phyloP scores from a whole-genome alignment of 1,284 basidiomycete genomes.

The Austroboletus novae-zelandiae region DNA sequence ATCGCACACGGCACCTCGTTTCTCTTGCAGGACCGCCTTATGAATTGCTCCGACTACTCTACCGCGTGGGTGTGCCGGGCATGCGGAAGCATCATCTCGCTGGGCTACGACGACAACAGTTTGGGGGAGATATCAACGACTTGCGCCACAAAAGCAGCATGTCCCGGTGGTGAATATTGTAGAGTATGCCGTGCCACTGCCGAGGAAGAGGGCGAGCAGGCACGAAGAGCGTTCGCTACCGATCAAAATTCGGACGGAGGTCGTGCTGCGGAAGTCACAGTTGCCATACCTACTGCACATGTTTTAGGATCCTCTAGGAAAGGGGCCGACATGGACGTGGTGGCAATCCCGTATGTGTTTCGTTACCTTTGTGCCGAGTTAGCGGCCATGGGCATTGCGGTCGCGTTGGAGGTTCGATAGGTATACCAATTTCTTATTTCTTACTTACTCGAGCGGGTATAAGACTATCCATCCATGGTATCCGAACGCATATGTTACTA shows the following conservation, averaged over 20 bases:
- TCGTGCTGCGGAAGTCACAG: constrained; percentile 49
- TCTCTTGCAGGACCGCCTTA: constrained; percentile 95
- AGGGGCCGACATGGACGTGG: constrained; percentile 85
- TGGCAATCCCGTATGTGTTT: constrained; percentile 96
- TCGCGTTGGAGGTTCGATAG: constrained; percentile 63
- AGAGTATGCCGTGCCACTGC: constrained; percentile 79
- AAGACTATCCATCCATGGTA: constrained; percentile 1
- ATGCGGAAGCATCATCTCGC: constrained; percentile 92
- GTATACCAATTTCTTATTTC: constrained; percentile 21
- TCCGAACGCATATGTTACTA: constrained; percentile 13
- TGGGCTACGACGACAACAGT: constrained; percentile 88
- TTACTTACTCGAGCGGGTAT: neutral
- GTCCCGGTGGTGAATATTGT: constrained; percentile 87
- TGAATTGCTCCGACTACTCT: constrained; percentile 99
- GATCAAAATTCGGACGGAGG: constrained; percentile 42
- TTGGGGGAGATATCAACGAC: constrained; percentile 61
- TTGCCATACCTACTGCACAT: constrained; percentile 64
- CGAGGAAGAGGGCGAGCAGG: constrained; percentile 58
- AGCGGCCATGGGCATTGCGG: constrained; percentile 84
- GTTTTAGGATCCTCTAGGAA: constrained; percentile 57
- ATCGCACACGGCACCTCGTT: constrained; percentile 99
- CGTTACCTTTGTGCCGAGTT: constrained; percentile 84
- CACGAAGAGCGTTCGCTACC: constrained; percentile 52
- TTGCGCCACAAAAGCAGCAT: constrained; percentile 51
- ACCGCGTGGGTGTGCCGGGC: constrained; percentile 97